Evolutionary conservation across 805 yeast genomes (phyloP).

Genomic region (Metschnikowia peoriensis): DNA sequence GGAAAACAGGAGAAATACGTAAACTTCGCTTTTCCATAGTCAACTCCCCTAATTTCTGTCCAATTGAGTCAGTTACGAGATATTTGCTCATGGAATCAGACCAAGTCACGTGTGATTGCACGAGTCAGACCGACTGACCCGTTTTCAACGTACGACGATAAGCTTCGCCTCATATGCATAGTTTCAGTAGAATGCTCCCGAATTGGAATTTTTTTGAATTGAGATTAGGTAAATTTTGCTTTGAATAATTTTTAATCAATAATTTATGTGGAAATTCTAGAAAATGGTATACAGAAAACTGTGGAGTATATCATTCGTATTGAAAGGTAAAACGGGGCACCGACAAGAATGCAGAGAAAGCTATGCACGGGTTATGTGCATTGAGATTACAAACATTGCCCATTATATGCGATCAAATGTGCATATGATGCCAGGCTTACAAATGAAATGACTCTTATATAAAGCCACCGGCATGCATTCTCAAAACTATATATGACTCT

Average conservation of each 20-base stretch:
- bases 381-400: not conserved
- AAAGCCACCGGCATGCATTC: too few relatives aligned
- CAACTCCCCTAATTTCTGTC: not conserved
- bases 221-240: too few relatives aligned
- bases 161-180: not conserved
- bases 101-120: constrained; percentile 17
- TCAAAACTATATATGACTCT: not conserved
- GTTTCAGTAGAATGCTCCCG: not conserved
- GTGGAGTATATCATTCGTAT: not conserved
- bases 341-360: not conserved
- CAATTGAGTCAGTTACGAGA: not conserved
- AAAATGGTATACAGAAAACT: too few relatives aligned
- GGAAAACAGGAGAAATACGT: too few relatives aligned
- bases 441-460: too few relatives aligned
- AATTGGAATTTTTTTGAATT: too few relatives aligned
- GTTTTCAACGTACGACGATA: too few relatives aligned
- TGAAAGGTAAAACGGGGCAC: not conserved
- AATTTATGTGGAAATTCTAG: too few relatives aligned
- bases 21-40: too few relatives aligned
- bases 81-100: not conserved
- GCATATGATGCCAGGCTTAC: too few relatives aligned
- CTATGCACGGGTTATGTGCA: not conserved
- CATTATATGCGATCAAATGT: too few relatives aligned
- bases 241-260: too few relatives aligned
- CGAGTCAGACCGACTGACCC: not conserved